Conservation (phyloP, 352 stramenopile species). For the Achlya hypogyna region DNA sequence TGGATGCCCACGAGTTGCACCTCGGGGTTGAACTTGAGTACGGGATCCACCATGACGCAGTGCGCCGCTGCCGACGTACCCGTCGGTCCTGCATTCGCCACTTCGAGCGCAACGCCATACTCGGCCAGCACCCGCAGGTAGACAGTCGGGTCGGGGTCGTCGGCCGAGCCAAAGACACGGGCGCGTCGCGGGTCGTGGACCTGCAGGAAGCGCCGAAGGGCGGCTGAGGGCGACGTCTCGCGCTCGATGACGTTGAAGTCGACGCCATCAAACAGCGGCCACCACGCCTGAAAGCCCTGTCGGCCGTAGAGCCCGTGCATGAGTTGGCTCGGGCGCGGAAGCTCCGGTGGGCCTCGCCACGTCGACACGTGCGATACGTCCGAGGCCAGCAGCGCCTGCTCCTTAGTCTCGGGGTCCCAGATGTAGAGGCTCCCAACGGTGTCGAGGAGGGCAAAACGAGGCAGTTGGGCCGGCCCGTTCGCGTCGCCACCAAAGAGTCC, state of each 20-base stretch:
- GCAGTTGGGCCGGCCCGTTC: background rate
- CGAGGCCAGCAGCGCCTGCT: constrained; percentile 47
- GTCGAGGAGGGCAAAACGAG: constrained; percentile 16
- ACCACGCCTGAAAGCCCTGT: constrained; percentile 63
- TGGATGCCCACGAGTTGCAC: constrained; percentile 61
- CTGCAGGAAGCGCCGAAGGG: constrained; percentile 58
- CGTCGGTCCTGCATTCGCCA: background rate
- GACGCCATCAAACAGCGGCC: constrained; percentile 69
- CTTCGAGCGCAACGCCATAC: constrained; percentile 46
- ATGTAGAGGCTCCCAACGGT: constrained; percentile 33
- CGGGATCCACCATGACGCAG: constrained; percentile 29
- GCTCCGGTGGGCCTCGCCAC: constrained; percentile 35
- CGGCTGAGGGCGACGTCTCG: constrained; percentile 30
- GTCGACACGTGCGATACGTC: constrained; percentile 53
- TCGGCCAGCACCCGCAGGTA: constrained; percentile 34
- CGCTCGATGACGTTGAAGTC: constrained; percentile 28
- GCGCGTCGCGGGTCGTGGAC: constrained; percentile 74
- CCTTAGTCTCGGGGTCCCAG: constrained; percentile 67
- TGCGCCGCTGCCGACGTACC: background rate
- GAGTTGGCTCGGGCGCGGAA: constrained; percentile 51
- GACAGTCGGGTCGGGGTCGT: background rate
- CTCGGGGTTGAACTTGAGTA: constrained; percentile 72
- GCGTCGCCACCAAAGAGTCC: constrained; percentile 17
- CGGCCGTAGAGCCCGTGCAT: constrained; percentile 66
- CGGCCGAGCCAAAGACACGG: background rate